These are phyloP conservation scores for Mariannaea elegans DNA, from an alignment of 2,329 filamentous ascomycete genomes.

Conservation along the genomic window DNA sequence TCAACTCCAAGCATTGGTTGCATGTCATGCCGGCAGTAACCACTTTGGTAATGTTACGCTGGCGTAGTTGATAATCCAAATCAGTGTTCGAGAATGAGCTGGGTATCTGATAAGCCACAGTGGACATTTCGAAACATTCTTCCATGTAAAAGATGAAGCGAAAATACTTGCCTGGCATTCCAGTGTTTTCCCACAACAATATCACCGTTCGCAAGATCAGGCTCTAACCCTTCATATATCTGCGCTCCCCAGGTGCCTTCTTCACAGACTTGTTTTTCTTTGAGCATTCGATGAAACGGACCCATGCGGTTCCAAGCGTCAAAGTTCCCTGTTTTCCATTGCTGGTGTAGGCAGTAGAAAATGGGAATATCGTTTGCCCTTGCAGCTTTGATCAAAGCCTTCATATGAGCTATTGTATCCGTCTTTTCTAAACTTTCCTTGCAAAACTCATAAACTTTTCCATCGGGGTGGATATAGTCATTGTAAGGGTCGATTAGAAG, in stretches of 20 bases:
- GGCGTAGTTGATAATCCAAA: conserved; percentile 20
- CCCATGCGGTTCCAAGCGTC: conserved; percentile 20
- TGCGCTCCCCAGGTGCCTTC: conserved; percentile 27
- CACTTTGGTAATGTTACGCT: conserved; percentile 25
- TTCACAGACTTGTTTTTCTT: conserved; percentile 4
- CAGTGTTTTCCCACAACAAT: conserved; percentile 25
- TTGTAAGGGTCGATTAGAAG: conserved; percentile 32
- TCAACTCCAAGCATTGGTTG: conserved; percentile 30
- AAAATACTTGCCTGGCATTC: conserved; percentile 22
- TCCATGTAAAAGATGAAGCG: too few relatives aligned
- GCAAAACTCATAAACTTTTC: conserved; percentile 12
- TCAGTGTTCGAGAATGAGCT: conserved; percentile 27
- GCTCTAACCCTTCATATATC: conserved; percentile 25
- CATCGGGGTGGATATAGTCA: conserved; percentile 29
- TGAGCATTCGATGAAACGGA: not conserved
- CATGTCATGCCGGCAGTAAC: conserved; percentile 27
- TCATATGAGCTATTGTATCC: not conserved
- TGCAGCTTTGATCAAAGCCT: conserved; percentile 15
- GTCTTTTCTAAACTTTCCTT: conserved; percentile 7
- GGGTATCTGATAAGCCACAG: too few relatives aligned
- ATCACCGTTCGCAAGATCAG: conserved; percentile 27
- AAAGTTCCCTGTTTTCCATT: conserved; percentile 15
- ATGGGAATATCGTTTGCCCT: conserved; percentile 21
- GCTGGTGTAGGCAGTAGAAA: conserved; percentile 25
- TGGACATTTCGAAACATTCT: too few relatives aligned